Evolutionary conservation across 495 filamentous ascomycete genomes (phyloP).

Genomic region (Tuber melanosporum): DNA sequence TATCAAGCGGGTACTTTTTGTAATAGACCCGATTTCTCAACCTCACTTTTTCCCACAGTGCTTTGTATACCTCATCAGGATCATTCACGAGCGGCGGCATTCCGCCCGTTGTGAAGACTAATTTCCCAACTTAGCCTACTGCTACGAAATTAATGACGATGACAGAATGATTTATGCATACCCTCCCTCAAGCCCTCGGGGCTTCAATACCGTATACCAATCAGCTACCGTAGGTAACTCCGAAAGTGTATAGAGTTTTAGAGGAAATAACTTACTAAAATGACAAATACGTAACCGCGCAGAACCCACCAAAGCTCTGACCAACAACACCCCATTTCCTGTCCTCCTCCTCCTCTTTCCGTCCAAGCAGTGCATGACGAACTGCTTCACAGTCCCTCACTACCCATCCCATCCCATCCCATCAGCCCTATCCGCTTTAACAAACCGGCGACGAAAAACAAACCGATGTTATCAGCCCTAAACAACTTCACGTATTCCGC

Average conservation of each 20-base stretch:
- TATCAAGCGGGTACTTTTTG: slow-evolving; percentile 75
- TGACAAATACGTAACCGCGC: slow-evolving; percentile 70
- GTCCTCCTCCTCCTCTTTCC: slow-evolving; percentile 60
- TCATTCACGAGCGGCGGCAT: slow-evolving; percentile 65
- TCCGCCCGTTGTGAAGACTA: slow-evolving; percentile 72
- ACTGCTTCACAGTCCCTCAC: slow-evolving; percentile 87
- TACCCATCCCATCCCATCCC: slow-evolving; percentile 15
- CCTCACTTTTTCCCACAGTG: slow-evolving; percentile 60
- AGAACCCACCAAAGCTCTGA: slow-evolving; percentile 91
- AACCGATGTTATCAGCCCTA: slow-evolving; percentile 71
- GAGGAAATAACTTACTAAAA: slow-evolving; percentile 50
- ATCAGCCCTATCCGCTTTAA: neutral
- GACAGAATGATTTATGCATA: slow-evolving; percentile 10
- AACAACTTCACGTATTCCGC: slow-evolving; percentile 78
- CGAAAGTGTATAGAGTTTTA: neutral
- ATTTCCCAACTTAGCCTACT: neutral
- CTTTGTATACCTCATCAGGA: slow-evolving; percentile 69
- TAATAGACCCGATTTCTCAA: slow-evolving; percentile 71
- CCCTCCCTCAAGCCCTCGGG: slow-evolving; percentile 69
- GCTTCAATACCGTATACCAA: slow-evolving; percentile 35
- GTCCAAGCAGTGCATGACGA: slow-evolving; percentile 56
- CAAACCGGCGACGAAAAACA: neutral
- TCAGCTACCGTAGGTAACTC: neutral
- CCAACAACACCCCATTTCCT: slow-evolving; percentile 77
- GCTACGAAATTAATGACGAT: neutral